These are phyloP conservation scores for Fraxinus paxiana DNA, from an alignment of 305 asterid genomes.

Conservation along the genomic window DNA sequence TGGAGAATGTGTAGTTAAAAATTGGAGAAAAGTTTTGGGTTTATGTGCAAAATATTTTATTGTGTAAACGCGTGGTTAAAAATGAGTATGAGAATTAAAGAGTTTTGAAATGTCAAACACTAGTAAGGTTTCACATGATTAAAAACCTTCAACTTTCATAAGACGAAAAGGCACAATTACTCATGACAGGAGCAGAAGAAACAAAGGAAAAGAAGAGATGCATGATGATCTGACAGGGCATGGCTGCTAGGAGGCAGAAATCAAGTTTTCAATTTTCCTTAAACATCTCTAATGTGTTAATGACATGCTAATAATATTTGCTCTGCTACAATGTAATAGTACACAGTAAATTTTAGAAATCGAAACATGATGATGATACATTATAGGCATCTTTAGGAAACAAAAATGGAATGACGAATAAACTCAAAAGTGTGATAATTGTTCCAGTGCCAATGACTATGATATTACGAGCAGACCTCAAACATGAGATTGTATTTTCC, in stretches of 20 bases:
- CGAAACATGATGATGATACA: constrained; percentile 6
- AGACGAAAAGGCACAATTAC: background rate
- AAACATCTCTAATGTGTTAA: constrained; percentile 14
- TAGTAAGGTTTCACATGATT: background rate
- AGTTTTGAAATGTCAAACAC: background rate
- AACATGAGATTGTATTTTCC: constrained; percentile 99
- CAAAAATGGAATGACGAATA: background rate
- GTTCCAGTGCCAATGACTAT: background rate
- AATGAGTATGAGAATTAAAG: background rate
- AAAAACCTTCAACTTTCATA: background rate
- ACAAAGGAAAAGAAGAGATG: background rate
- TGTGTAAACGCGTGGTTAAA: background rate
- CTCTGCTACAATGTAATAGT: constrained; percentile 1
- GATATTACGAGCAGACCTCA: constrained; percentile 59
- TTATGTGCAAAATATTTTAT: background rate
- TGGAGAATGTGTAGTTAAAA: background rate
- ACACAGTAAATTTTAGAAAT: background rate
- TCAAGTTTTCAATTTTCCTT: constrained; percentile 11
- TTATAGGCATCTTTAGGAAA: background rate
- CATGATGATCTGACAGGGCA: background rate
- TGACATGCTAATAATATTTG: background rate
- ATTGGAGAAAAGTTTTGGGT: background rate
- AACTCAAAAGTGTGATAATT: background rate
- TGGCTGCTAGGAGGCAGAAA: constrained; percentile 5
- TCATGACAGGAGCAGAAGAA: background rate